Percentiles rank a stretch among this genome's conserved stretches.
Conservation (phyloP, 768 basidiomycete species). For the Lentinula boryana region DNA sequence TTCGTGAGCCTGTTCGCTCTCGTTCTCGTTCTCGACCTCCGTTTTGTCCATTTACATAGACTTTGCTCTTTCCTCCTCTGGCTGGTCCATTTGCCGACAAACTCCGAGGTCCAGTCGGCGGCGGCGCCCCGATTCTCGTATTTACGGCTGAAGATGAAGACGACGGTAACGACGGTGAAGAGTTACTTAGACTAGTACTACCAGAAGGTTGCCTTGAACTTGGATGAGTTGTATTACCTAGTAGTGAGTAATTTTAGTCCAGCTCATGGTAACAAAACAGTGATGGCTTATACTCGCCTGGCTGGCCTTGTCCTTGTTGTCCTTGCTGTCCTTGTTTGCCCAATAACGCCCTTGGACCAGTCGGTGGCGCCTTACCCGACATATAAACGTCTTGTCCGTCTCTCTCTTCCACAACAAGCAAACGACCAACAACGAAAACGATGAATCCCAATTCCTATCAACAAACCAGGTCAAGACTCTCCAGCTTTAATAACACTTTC, state of each 20-base stretch:
- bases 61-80: conserved; percentile 1
- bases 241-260: background rate
- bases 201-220: background rate
- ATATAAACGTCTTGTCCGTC: background rate
- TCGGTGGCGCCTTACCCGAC: conserved; percentile 8
- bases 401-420: background rate
- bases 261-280: background rate
- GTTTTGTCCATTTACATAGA: background rate
- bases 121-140: conserved; percentile 3
- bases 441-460: background rate
- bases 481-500: background rate
- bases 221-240: background rate
- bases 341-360: conserved; percentile 3
- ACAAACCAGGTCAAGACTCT: background rate
- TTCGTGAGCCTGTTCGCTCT: background rate
- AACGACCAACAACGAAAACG: background rate
- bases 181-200: background rate
- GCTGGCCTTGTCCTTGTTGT: background rate
- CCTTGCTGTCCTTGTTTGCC: conserved; percentile 1
- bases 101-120: conserved; percentile 6
- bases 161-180: background rate
- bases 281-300: background rate
- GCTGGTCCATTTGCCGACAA: background rate
- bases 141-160: background rate
- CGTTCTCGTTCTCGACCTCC: background rate